These are phyloP conservation scores for Arxiozyma slooffiae DNA, from an alignment of 1,139 yeast species.

Conservation along the genomic window DNA sequence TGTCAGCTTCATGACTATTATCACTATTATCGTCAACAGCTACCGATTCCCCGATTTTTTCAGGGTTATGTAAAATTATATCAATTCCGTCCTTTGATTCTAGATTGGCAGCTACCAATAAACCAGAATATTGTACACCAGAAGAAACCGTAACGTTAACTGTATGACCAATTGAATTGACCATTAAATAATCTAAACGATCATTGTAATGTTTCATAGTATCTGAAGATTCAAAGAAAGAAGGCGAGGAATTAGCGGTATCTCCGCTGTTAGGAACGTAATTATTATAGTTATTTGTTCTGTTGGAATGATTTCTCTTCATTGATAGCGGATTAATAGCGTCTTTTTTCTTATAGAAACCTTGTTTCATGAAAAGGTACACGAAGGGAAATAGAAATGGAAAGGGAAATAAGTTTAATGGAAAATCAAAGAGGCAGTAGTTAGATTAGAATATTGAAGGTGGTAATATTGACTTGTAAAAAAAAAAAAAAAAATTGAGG, in stretches of 20 bases:
- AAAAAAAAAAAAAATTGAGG: no score
- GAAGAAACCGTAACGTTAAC: constrained; percentile 52
- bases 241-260: neutral
- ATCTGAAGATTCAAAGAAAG: constrained; percentile 23
- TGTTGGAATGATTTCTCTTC: neutral
- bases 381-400: no score
- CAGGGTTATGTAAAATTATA: constrained; percentile 3
- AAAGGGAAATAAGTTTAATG: no score
- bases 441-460: neutral
- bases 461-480: no score
- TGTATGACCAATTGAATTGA: constrained; percentile 48
- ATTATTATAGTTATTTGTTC: neutral
- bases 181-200: constrained; percentile 40
- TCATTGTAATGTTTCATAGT: constrained; percentile 34
- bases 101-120: constrained; percentile 39
- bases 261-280: constrained; percentile 3
- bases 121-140: constrained; percentile 55
- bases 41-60: constrained; percentile 22
- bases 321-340: no score
- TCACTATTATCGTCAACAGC: constrained; percentile 23
- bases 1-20: constrained; percentile 23
- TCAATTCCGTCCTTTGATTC: constrained; percentile 29
- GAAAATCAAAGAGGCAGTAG: neutral
- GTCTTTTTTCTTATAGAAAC: neutral
- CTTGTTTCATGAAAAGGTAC: neutral